phyloP scores from a whole-genome alignment of 1,139 yeast species.

The Kodamaea fungicola region DNA sequence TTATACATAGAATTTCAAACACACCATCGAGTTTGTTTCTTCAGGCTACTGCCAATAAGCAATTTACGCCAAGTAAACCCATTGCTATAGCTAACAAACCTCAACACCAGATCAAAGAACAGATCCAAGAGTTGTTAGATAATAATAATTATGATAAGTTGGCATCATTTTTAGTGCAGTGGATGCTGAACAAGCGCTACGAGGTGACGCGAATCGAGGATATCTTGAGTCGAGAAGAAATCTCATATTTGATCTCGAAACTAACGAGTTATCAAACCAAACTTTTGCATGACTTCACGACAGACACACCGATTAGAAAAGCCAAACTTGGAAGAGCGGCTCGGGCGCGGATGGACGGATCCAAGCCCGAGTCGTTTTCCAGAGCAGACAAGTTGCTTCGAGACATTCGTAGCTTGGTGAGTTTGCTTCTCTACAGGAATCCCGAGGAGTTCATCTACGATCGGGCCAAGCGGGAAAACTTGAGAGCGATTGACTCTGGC shows the following conservation, averaged over 20 bases:
- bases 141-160: conserved; percentile 17
- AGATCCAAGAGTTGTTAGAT: conserved; percentile 17
- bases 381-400: conserved; percentile 14
- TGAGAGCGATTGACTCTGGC: conserved; percentile 15
- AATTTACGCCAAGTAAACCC: conserved; percentile 5
- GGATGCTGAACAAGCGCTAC: conserved; percentile 11
- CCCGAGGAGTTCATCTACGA: conserved; percentile 21
- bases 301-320: conserved; percentile 9
- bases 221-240: conserved; percentile 18
- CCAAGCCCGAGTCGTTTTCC: conserved; percentile 4
- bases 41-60: conserved; percentile 5
- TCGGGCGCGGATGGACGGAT: conserved; percentile 7
- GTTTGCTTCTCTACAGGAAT: conserved; percentile 22
- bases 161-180: conserved; percentile 19
- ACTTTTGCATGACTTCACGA: conserved; percentile 11
- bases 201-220: conserved; percentile 9
- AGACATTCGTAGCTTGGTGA: conserved; percentile 26
- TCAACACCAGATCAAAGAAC: conserved; percentile 10
- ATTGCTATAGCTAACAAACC: neutral
- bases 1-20: conserved; percentile 3
- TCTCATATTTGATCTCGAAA: conserved; percentile 22
- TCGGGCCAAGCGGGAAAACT: conserved; percentile 17
- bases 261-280: conserved; percentile 22
- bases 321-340: conserved; percentile 9
- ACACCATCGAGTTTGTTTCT: conserved; percentile 10